A percentile compares a stretch with the other conserved stretches of the same genome.
Evolutionary conservation across 2,329 filamentous ascomycete genomes (phyloP).

Genomic region (Fusarium sp.): DNA sequence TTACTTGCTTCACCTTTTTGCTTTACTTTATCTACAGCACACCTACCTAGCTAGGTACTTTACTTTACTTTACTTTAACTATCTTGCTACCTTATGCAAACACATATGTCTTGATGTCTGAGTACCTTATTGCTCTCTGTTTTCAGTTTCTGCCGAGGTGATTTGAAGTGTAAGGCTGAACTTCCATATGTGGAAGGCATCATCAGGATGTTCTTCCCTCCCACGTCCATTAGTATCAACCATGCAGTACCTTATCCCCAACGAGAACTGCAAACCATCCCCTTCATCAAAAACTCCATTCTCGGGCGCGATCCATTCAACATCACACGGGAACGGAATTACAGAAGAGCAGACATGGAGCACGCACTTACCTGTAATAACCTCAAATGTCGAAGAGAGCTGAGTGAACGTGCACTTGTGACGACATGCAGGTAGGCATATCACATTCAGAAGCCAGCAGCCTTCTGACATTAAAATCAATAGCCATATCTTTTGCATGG

Average conservation of each 20-base stretch:
- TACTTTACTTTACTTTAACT: not conserved
- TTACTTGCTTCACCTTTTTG: not conserved
- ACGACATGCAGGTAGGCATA: conserved; percentile 82
- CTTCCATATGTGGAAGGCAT: not conserved
- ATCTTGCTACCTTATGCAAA: not conserved
- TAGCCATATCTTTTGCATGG: conserved; percentile 87
- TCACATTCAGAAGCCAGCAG: not conserved
- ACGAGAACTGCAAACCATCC: not conserved
- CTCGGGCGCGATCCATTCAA: not conserved
- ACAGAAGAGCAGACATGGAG: conserved; percentile 68
- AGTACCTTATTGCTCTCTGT: not conserved
- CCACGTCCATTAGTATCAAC: not conserved
- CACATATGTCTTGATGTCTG: not conserved
- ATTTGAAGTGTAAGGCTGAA: not conserved
- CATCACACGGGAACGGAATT: too few relatives aligned
- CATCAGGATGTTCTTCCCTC: not conserved
- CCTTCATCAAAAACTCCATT: not conserved
- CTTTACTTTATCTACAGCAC: not conserved
- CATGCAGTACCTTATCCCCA: not conserved
- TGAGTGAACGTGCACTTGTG: conserved; percentile 80
- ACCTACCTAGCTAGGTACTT: not conserved
- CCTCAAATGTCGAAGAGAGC: conserved; percentile 77
- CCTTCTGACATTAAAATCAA: conserved; percentile 1
- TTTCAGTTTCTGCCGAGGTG: not conserved
- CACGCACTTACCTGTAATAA: conserved; percentile 82